These are phyloP conservation scores for Trifolium pratense DNA, from an alignment of 306 rosid genomes.

Conservation along the genomic window DNA sequence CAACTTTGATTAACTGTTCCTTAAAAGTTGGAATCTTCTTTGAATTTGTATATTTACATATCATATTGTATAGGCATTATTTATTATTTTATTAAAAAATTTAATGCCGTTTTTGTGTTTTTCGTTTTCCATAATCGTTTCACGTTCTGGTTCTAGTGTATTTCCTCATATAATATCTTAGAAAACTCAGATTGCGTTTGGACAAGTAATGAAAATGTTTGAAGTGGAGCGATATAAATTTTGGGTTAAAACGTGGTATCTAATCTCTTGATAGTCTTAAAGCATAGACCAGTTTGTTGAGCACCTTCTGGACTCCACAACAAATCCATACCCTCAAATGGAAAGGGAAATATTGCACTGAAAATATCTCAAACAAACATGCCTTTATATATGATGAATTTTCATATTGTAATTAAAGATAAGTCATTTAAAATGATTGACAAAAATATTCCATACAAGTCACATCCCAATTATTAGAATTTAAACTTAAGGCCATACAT, in stretches of 20 bases:
- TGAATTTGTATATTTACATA: slow-evolving; percentile 38
- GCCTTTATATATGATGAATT: background rate
- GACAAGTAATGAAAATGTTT: background rate
- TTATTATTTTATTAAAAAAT: slow-evolving; percentile 34
- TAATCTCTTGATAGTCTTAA: too few relatives aligned
- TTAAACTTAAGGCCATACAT: slow-evolving; percentile 14
- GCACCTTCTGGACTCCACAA: too few relatives aligned
- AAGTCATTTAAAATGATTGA: background rate
- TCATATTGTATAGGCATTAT: slow-evolving; percentile 53
- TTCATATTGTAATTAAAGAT: background rate
- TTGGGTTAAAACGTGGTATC: background rate
- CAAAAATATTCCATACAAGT: slow-evolving; percentile 9
- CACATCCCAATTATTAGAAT: slow-evolving; percentile 19
- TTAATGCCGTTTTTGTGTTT: slow-evolving; percentile 11
- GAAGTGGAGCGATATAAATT: background rate
- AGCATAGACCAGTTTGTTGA: background rate
- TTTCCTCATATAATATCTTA: background rate
- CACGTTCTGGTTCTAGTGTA: slow-evolving; percentile 28
- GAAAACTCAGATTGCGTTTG: background rate
- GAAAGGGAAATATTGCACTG: too few relatives aligned
- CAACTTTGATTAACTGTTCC: slow-evolving; percentile 38
- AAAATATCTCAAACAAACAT: slow-evolving; percentile 1
- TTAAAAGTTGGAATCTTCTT: slow-evolving; percentile 38
- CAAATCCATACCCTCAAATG: too few relatives aligned
- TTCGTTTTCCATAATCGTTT: background rate